Evolutionary conservation across 768 basidiomycete genomes (phyloP).

Genomic region (Termitomyces eurrhizus): DNA sequence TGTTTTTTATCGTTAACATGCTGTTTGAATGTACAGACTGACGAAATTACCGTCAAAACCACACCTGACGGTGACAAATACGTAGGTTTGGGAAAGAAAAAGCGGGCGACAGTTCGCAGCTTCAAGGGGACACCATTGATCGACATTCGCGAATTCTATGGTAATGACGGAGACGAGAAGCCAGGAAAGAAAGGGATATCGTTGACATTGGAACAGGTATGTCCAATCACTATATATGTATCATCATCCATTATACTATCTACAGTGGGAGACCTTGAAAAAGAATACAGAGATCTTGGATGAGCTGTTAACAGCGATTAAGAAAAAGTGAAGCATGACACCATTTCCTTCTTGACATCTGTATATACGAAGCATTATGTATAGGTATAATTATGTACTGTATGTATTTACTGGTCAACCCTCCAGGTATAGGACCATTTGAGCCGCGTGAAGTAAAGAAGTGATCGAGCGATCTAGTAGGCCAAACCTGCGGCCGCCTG

Average conservation of each 20-base stretch:
- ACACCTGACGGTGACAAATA: slow-evolving; percentile 47
- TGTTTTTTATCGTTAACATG: neutral
- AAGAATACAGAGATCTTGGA: slow-evolving; percentile 43
- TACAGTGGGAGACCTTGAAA: slow-evolving; percentile 59
- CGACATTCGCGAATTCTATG: slow-evolving; percentile 77
- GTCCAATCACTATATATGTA: slow-evolving; percentile 7
- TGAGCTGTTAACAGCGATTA: slow-evolving; percentile 35
- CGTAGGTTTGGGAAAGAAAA: slow-evolving; percentile 69
- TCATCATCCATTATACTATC: neutral
- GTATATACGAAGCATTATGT: neutral
- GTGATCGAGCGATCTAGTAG: slow-evolving; percentile 13
- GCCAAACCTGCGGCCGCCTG: slow-evolving; percentile 69
- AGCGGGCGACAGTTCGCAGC: slow-evolving; percentile 51
- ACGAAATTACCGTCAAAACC: slow-evolving; percentile 21
- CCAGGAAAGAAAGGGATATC: slow-evolving; percentile 84
- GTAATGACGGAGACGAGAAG: slow-evolving; percentile 49
- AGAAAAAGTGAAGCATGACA: slow-evolving; percentile 25
- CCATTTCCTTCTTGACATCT: neutral
- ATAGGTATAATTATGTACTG: neutral
- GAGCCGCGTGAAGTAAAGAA: neutral
- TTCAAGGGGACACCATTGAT: slow-evolving; percentile 53
- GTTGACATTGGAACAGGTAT: slow-evolving; percentile 60
- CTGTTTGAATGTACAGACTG: neutral
- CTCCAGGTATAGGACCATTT: neutral
- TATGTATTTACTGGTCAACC: neutral